These are phyloP conservation scores for Heliocybe sulcata DNA, from an alignment of 1,284 basidiomycete genomes.

Conservation along the genomic window DNA sequence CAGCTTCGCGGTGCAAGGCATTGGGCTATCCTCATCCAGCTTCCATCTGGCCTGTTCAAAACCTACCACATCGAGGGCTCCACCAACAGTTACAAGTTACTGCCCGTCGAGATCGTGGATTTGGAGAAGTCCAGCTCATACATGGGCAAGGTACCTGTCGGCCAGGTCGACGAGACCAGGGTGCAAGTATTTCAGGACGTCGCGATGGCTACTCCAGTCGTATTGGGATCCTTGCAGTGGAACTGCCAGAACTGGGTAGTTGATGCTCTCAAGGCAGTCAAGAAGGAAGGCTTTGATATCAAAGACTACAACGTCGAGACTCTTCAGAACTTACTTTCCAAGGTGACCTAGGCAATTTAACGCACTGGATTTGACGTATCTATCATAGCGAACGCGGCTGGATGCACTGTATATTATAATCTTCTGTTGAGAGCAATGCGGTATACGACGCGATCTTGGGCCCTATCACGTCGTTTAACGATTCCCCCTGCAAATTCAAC, in stretches of 20 bases:
- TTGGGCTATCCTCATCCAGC: background rate
- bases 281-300: background rate
- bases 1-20: background rate
- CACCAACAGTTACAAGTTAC: background rate
- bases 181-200: background rate
- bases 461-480: too few relatives aligned
- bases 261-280: background rate
- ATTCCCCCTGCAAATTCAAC: too few relatives aligned
- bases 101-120: background rate
- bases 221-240: background rate
- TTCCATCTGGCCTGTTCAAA: background rate
- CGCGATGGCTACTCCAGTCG: background rate
- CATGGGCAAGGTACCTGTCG: background rate
- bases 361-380: too few relatives aligned
- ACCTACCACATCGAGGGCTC: background rate
- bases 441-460: too few relatives aligned
- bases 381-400: too few relatives aligned
- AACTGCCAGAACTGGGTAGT: background rate
- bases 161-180: background rate
- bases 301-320: background rate
- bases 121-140: background rate
- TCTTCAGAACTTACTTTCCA: background rate
- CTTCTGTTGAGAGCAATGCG: too few relatives aligned
- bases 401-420: too few relatives aligned
- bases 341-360: background rate